Percentiles rank a stretch among this genome's conserved stretches.
Conservation (phyloP, 441 rosid genomes). For the Mallotus japonicus region DNA sequence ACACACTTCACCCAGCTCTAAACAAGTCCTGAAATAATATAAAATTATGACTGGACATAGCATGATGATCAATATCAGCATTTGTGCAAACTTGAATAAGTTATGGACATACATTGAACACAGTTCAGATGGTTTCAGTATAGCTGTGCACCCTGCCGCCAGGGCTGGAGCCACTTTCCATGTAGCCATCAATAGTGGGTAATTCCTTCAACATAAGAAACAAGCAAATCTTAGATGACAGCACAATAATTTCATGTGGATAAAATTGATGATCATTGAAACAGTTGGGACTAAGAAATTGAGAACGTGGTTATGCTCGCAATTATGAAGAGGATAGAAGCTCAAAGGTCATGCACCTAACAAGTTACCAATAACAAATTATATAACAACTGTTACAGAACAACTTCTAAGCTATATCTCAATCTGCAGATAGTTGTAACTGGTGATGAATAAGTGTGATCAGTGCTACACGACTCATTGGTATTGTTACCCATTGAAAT, state of each 20-base stretch:
- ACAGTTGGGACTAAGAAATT: not conserved
- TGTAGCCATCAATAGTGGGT: constrained; percentile 89
- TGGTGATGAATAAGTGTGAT: not conserved
- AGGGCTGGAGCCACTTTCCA: constrained; percentile 99
- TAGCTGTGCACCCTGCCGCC: constrained; percentile 97
- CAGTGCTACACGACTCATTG: not conserved
- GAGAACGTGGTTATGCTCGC: not conserved
- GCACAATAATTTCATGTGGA: not conserved
- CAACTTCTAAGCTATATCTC: not conserved
- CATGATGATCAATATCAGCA: constrained; percentile 21
- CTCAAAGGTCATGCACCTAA: constrained; percentile 2
- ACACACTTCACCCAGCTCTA: constrained; percentile 95
- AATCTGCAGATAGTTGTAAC: not conserved
- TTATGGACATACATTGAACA: constrained; percentile 67
- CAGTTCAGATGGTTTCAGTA: constrained; percentile 92
- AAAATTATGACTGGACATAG: constrained; percentile 13
- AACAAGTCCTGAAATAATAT: constrained; percentile 71
- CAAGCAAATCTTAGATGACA: constrained; percentile 19
- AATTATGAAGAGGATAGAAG: not conserved
- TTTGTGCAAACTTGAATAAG: constrained; percentile 17
- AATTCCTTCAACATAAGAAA: constrained; percentile 66
- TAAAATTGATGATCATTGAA: not conserved
- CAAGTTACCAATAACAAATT: constrained; percentile 1
- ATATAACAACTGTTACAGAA: not conserved
- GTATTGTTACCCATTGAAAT: not conserved